Base-by-base conservation (phyloP, 371 early-diverging fungal genomes). In the Choanephora cucurbitarum region DNA sequence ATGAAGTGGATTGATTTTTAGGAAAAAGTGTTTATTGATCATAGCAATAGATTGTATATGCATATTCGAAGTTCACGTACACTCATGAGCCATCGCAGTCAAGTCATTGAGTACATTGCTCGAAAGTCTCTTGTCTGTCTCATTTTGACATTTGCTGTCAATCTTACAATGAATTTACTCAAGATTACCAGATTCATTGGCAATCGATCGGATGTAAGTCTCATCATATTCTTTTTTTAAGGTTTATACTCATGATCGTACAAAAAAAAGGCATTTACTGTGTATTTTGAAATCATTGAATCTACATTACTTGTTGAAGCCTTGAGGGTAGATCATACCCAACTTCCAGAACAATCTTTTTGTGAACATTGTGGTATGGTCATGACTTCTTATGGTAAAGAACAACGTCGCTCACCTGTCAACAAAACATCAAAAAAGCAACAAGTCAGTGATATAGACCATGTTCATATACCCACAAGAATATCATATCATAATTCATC, bases 271-370 rank as follows among this genome's bases (percentile, higher is more conserved):
- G 55, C 72, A 5, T 70, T 78, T 42, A 76, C 77, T 10, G 67
- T 66, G 0, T 76, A 71, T 44, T 76, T 76, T 44, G 62, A 71
- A 43, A 44, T 73, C 11, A 63, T 76, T 18, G 77, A 76, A 52
- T 76, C 77, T 1, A 73, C 77, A 7, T 34, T 76, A 11, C 48
- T 76, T 6, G 77, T 76, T 0, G 77, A 76, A 57, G 77, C 77
- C 3, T 43, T 76, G 15, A 41, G 73, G n/a, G 66, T 72, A 5
- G 78, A 78, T 50, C 60, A 67, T 28, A 49, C 51, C 11, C 55
- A 61, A 7, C 60, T 67, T 34, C 59, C 62, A 11, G 61, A 62
- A 17, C 58, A 69, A 60, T 52, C 63, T 2, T 64, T 72, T 23
- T 75, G 75, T 53, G 69, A 75, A 42, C 64, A 72, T 43, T 75